Base-by-base conservation (phyloP, 768 basidiomycete species). In the Galerina marginata region DNA sequence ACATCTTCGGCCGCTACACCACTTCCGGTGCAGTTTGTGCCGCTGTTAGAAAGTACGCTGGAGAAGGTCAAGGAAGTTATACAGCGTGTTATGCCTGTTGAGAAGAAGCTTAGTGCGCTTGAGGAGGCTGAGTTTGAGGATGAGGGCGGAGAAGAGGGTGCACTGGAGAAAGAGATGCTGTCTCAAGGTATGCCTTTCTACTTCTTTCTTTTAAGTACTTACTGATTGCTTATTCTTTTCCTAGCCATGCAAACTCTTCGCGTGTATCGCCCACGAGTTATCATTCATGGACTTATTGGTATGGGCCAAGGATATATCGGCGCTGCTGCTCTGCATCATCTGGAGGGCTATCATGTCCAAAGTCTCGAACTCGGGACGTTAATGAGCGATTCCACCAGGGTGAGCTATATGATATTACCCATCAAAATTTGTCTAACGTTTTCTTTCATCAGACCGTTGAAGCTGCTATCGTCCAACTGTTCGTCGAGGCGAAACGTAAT, bases 61-160 rank as follows among this genome's bases (percentile, higher is more conserved):
- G 88, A 91, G 45, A 81, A 80, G 37, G 88, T 93, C 7, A 96
- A 92, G 72, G 70, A 72, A 0, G 85, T 86, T 0, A 84, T 99
- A n/a, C 78, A 81, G 53, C 84, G 83, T 38, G 88, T 91, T 6
- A 75, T 99, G 39, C 97, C 97, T 1, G 74, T 88, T 20, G 84
- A 87, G 69, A 96, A 95, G 79, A 87, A 86, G 67, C 82, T 89
- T 20, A 91, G 84, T 46, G 92, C 95, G 0, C 76, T 99, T 14
- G 96, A 99, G 71, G 97, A 99, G 72, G 97, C 97, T 0, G 92
- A 95, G 73, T 99, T 82, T 76, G 95, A 98, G 68, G 93, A 95
- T 56, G 79, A 76, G 14, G 83, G 78, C 26, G 86, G 82, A 16
- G 87, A 90, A 53, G 89, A 89, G n/a, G 88, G 89, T n/a, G 92